phyloP scores from a whole-genome alignment of 306 rosid genomes.

The Gynostemma pentaphyllum region DNA sequence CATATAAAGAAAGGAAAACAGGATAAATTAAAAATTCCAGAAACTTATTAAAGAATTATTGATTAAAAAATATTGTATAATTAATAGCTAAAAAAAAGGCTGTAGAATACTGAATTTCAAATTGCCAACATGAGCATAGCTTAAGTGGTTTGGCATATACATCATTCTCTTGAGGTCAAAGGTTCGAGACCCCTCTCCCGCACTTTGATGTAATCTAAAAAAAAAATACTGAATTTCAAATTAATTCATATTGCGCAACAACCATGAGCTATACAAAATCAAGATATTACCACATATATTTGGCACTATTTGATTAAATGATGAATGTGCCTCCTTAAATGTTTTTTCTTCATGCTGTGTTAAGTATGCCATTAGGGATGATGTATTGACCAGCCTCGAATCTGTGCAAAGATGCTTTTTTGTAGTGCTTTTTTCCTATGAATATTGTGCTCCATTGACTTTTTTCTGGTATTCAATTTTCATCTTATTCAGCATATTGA shows the following conservation, averaged over 20 bases:
- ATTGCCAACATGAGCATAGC: too few relatives aligned
- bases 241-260: neutral
- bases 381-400: neutral
- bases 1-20: neutral
- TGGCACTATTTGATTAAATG: neutral
- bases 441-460: neutral
- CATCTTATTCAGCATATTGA: slow-evolving; percentile 71
- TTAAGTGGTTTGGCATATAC: too few relatives aligned
- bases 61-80: neutral
- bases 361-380: neutral
- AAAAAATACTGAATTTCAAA: neutral
- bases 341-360: neutral
- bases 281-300: neutral
- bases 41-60: neutral
- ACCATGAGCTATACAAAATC: neutral
- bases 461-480: slow-evolving; percentile 2
- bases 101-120: too few relatives aligned
- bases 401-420: neutral
- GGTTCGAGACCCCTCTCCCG: too few relatives aligned
- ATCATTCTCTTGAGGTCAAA: too few relatives aligned
- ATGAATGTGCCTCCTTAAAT: slow-evolving; percentile 1
- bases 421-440: neutral
- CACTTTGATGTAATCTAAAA: too few relatives aligned
- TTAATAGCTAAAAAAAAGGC: neutral
- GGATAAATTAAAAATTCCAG: neutral